Evolutionary conservation across 148 eudicot genomes (phyloP).

Genomic region (Camellia japonica): DNA sequence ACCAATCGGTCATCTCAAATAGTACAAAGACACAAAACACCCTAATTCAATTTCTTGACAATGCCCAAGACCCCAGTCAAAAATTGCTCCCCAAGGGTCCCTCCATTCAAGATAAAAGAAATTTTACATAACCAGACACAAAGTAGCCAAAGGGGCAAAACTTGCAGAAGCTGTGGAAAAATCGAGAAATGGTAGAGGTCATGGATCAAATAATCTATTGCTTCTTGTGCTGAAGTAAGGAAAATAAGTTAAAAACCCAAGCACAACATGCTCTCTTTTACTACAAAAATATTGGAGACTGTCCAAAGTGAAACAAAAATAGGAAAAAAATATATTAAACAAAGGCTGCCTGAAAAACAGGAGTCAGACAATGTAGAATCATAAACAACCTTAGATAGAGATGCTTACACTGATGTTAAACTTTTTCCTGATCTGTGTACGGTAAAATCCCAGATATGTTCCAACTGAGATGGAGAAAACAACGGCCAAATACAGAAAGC

Average conservation of each 20-base stretch:
- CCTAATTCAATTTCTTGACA: not conserved
- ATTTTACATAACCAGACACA: not conserved
- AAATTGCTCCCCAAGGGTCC: not conserved
- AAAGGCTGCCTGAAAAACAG: not conserved
- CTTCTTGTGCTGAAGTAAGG: not conserved
- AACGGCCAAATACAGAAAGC: conserved; percentile 62
- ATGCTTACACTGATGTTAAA: conserved; percentile 76
- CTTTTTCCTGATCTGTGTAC: conserved; percentile 69
- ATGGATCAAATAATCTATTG: not conserved
- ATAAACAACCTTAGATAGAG: not conserved
- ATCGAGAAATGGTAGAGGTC: not conserved
- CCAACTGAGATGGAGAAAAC: conserved; percentile 61
- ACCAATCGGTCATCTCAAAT: not conserved
- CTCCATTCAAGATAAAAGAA: not conserved
- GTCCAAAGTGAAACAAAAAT: not conserved
- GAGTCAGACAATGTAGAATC: not conserved
- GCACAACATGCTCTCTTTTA: not conserved
- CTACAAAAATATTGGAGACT: not conserved
- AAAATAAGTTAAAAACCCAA: not conserved
- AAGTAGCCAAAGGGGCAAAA: not conserved
- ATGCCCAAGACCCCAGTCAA: not conserved
- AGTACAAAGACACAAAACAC: not conserved
- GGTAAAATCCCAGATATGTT: conserved; percentile 61
- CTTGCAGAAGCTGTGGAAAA: not conserved
- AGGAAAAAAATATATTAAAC: not conserved